Evolutionary conservation across 2,329 filamentous ascomycete species (phyloP), one percentile per base, ranked within the genome.

Genomic region (Stachybotrys chlorohalonatus): DNA sequence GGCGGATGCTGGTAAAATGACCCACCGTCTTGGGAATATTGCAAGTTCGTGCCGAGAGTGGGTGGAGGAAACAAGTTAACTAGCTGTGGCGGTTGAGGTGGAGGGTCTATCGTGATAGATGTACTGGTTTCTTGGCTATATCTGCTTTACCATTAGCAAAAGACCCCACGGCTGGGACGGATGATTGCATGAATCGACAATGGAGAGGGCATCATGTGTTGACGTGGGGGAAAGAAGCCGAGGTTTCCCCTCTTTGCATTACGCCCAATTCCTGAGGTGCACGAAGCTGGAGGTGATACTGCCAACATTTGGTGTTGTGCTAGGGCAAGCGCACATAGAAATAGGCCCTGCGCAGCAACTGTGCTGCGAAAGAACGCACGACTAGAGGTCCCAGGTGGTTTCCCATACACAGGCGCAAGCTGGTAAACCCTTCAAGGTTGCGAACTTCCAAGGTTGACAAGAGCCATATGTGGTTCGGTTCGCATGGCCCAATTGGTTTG

Each of bases 81-180:
- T 62, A 80, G 72, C 56, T 76, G 72, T 54, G 78, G 70, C 58
- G 36, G 36, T 42, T 77, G 72, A 65, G 80, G 77, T 54, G 75
- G 64, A 59, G 77, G 76, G 67, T 82, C 79, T 69, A 82, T 74
- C 60, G 76, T 75, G 62, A 82, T 71, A 59, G 78, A 74, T 58
- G 73, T 73, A 66, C 69, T 75, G 63, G 77, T 70, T 63, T 81
- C 79, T 65, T 80, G 78, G 65, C 71, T 75, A 70, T 81, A 82
- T 75, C 80, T 83, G 68, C 58, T 61, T 53, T 54, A 53, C 58
- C 59, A 63, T 68, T 57, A 65, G 64, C 59, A 58, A 56, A 63
- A 60, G 52, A 24, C 24, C 24, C 15, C 15, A 47, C 47, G 55
- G 54, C 11, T 11, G 17, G 39, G 32, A 30, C 16, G 36, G 52